phyloP scores from a whole-genome alignment of 129 eudicot genomes.

The Kitagawia praeruptora region DNA sequence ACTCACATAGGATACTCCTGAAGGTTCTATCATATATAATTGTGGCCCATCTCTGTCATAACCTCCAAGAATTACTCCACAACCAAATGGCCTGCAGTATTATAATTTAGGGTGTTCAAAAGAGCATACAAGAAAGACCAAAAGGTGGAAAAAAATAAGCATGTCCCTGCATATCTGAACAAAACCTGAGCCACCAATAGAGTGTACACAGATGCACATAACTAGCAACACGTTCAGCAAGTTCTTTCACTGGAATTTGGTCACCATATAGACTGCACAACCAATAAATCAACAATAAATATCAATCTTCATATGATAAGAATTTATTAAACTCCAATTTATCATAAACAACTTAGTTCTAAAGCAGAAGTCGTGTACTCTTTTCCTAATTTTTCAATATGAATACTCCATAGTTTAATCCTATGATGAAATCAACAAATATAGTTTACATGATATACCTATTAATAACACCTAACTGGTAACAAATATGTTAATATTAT shows the following conservation, averaged over 20 bases:
- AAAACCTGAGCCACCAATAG: conserved; percentile 99
- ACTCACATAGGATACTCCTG: conserved; percentile 97
- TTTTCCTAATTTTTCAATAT: neutral
- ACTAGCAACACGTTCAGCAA: conserved; percentile 94
- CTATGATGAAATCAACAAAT: neutral
- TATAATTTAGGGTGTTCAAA: conserved; percentile 4
- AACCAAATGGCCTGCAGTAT: conserved; percentile 83
- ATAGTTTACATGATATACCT: neutral
- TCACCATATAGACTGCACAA: conserved; percentile 78
- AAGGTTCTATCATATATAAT: conserved; percentile 94
- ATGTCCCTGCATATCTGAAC: neutral
- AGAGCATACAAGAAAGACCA: conserved; percentile 10
- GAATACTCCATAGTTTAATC: neutral
- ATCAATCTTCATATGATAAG: neutral
- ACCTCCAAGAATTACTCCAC: conserved; percentile 94
- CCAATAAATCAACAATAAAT: conserved; percentile 1
- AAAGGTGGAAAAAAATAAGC: conserved; percentile 1
- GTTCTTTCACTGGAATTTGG: conserved; percentile 90
- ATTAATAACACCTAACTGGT: neutral
- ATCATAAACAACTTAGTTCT: neutral
- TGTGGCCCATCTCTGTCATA: conserved; percentile 98
- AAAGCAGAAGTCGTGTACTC: neutral
- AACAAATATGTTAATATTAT: neutral
- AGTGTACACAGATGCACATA: conserved; percentile 92
- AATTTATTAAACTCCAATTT: neutral